These are phyloP conservation scores for Helicostylum pulchrum DNA, from an alignment of 192 early-diverging fungal species.

Conservation along the genomic window DNA sequence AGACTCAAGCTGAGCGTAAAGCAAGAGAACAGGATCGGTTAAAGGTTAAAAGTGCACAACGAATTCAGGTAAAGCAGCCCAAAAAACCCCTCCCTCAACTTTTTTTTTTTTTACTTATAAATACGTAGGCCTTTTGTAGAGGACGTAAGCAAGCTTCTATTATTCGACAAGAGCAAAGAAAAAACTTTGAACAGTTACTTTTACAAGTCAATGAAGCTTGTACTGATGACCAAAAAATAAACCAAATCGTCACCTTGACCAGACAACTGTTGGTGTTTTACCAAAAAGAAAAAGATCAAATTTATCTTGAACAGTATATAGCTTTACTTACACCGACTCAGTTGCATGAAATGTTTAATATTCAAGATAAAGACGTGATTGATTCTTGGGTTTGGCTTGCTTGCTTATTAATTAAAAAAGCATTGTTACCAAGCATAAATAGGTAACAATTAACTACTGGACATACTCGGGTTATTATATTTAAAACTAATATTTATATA, in stretches of 20 bases:
- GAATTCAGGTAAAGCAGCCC: slow-evolving; percentile 61
- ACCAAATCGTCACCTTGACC: background rate
- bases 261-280: slow-evolving; percentile 12
- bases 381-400: slow-evolving; percentile 5
- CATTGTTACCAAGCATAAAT: slow-evolving; percentile 1
- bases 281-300: slow-evolving; percentile 3
- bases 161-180: slow-evolving; percentile 20
- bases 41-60: slow-evolving; percentile 47
- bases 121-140: slow-evolving; percentile 57
- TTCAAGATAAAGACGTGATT: background rate
- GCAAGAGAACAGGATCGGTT: slow-evolving; percentile 69
- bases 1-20: slow-evolving; percentile 70
- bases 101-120: background rate
- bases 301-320: background rate
- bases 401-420: slow-evolving; percentile 18
- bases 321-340: background rate
- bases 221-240: background rate
- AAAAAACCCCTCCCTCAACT: too few species aligned
- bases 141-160: slow-evolving; percentile 39
- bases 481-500: too few species aligned
- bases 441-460: background rate
- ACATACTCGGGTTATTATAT: too few species aligned
- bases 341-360: background rate
- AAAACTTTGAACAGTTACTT: slow-evolving; percentile 4
- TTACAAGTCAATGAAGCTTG: background rate